phyloP scores from a whole-genome alignment of 495 filamentous ascomycete genomes.

The Daldinia concentrica region DNA sequence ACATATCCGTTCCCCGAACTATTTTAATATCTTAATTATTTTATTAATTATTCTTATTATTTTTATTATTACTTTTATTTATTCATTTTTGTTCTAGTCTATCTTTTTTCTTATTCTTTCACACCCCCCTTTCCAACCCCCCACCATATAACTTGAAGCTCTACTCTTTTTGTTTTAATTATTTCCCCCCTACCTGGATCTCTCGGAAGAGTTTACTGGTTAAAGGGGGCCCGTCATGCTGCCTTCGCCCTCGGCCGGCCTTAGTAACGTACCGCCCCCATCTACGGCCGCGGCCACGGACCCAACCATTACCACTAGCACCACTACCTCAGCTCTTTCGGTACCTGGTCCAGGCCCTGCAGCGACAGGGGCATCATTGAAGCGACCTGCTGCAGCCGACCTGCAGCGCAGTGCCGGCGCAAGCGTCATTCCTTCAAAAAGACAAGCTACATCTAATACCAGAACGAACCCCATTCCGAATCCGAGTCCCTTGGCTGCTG shows the following conservation, averaged over 20 bases:
- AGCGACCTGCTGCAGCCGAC: conserved; percentile 50
- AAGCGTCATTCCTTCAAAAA: conserved; percentile 49
- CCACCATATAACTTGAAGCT: conserved; percentile 11
- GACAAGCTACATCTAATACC: conserved; percentile 45
- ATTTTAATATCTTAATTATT: conserved; percentile 29
- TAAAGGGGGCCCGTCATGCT: conserved; percentile 40
- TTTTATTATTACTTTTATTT: conserved; percentile 7
- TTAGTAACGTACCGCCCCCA: conserved; percentile 43
- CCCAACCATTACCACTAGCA: conserved; percentile 42
- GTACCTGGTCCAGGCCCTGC: conserved; percentile 46
- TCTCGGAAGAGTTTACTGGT: conserved; percentile 42
- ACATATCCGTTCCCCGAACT: conserved; percentile 25
- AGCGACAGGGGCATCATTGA: conserved; percentile 46
- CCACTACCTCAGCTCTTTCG: conserved; percentile 43
- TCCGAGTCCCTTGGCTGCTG: conserved; percentile 39
- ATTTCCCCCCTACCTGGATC: conserved; percentile 26
- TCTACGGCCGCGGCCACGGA: conserved; percentile 38
- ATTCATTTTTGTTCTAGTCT: conserved; percentile 15
- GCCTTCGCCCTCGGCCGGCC: conserved; percentile 41
- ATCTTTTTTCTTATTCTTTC: conserved; percentile 7
- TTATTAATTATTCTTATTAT: conserved; percentile 15
- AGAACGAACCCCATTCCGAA: conserved; percentile 40
- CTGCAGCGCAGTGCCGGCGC: conserved; percentile 49
- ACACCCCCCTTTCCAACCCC: not conserved
- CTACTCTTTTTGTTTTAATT: conserved; percentile 13